Evolutionary conservation across 1,284 basidiomycete genomes (phyloP).

Genomic region (Albatrellus sp.): DNA sequence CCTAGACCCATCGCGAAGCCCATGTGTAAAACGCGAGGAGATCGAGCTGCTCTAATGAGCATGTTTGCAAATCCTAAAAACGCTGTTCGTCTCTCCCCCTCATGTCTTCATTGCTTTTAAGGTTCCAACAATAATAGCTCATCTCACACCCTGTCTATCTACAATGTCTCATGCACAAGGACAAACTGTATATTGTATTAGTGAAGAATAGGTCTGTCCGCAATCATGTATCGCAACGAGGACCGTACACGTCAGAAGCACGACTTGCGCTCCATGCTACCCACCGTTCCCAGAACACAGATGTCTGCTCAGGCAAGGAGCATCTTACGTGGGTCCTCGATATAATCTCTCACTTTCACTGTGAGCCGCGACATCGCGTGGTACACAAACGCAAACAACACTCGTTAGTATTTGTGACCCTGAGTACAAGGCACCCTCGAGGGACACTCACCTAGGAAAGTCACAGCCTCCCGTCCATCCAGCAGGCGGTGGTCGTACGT

Average conservation of each 20-base stretch:
- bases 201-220: background rate
- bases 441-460: slow-evolving; percentile 77
- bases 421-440: slow-evolving; percentile 5
- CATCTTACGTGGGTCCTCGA: slow-evolving; percentile 60
- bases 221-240: background rate
- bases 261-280: background rate
- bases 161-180: slow-evolving; percentile 3
- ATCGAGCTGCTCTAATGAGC: too few relatives aligned
- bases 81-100: too few relatives aligned
- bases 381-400: too few relatives aligned
- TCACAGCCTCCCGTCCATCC: slow-evolving; percentile 93
- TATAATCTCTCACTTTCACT: slow-evolving; percentile 64
- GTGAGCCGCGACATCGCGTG: background rate
- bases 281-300: background rate
- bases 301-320: slow-evolving; percentile 26
- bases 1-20: too few relatives aligned
- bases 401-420: too few relatives aligned
- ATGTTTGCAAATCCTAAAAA: too few relatives aligned
- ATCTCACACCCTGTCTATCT: too few relatives aligned
- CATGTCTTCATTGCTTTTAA: too few relatives aligned
- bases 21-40: too few relatives aligned
- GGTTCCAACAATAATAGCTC: too few relatives aligned
- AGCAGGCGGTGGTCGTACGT: slow-evolving; percentile 96
- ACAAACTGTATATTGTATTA: background rate
- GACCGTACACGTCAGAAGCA: background rate